Evolutionary conservation across 2,329 filamentous ascomycete genomes (phyloP), one percentile per base, ranked within the genome.

Genomic region (Sporothrix brunneoviolacea): DNA sequence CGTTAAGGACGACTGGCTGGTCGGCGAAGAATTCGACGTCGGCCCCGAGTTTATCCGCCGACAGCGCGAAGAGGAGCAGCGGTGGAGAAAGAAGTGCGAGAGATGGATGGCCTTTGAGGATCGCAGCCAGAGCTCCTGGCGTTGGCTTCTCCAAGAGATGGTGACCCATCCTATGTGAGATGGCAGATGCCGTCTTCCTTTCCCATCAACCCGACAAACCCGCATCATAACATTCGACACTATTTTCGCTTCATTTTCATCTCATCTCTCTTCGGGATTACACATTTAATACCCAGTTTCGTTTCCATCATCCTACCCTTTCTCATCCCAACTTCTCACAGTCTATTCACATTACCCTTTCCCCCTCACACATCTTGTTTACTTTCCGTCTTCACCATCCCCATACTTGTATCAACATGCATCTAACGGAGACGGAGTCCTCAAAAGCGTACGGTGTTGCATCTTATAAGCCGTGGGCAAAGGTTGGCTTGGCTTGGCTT

Each of bases 11-110:
- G 86, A 91, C 62, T 91, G 88, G 77, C 80, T 88, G 44, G 87
- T 96, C 12, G 89, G 89, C 47, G 93, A 98, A 68, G 93, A 98
- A 65, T 98, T 98, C 61, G 93, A 98, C 64, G 89, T 98, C 50
- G 93, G 93, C 0, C 93, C 91, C 3, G 89, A 94, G 65, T 98
- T 97, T 63, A 84, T 97, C 56, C 79, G 84, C 60, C 77, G 91
- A 56, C 91, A 97, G 64, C 79, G 87, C 53, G 89, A 91, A 61
- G 93, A 98, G 68, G 93, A 98, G 69, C 84, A 88, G 42, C 79
- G 88, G 54, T 98, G 93, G 93, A 79, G 85, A 58, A 83, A 84
- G 65, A 91, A 91, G 69, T 91, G 91, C 58, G 84, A 87, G 64
- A 83, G 80, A 61, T 98, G 93, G 93, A 80, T 91, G 56, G 77